These are phyloP conservation scores for Ophiostoma himal-ulmi DNA, from an alignment of 2,329 filamentous ascomycete genomes.

Conservation along the genomic window DNA sequence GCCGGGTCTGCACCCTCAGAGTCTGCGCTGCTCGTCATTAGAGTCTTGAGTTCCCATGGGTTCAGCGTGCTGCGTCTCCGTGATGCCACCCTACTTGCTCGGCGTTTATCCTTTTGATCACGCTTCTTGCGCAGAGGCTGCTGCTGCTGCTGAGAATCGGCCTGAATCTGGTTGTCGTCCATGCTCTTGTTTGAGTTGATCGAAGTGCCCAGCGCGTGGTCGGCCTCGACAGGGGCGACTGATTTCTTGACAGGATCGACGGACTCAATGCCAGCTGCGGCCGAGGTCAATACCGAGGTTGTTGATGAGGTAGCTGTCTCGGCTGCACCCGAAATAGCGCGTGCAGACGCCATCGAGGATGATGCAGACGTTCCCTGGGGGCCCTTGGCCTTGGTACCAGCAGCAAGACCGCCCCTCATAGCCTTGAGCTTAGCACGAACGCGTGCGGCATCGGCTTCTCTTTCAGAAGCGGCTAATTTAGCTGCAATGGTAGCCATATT, in stretches of 20 bases:
- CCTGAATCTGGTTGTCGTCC: background rate
- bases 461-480: slow-evolving; percentile 58
- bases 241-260: slow-evolving; percentile 24
- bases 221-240: background rate
- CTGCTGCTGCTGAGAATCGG: slow-evolving; percentile 19
- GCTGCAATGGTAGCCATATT: slow-evolving; percentile 58
- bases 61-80: slow-evolving; percentile 68
- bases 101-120: slow-evolving; percentile 34
- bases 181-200: background rate
- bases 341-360: background rate
- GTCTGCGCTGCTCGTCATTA: slow-evolving; percentile 44
- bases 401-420: slow-evolving; percentile 34
- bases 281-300: background rate
- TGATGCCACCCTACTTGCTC: slow-evolving; percentile 50
- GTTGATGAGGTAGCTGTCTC: background rate
- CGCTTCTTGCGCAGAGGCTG: slow-evolving; percentile 45
- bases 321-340: background rate
- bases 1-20: background rate
- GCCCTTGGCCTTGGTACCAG: slow-evolving; percentile 1
- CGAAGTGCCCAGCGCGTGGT: background rate
- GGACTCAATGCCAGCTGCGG: slow-evolving; percentile 9
- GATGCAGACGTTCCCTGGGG: slow-evolving; percentile 20
- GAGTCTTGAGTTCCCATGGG: slow-evolving; percentile 64
- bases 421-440: slow-evolving; percentile 58
- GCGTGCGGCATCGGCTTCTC: slow-evolving; percentile 57